Conservation (phyloP, 2,329 filamentous ascomycete genomes). For the Sphaerulina vaccinii region DNA sequence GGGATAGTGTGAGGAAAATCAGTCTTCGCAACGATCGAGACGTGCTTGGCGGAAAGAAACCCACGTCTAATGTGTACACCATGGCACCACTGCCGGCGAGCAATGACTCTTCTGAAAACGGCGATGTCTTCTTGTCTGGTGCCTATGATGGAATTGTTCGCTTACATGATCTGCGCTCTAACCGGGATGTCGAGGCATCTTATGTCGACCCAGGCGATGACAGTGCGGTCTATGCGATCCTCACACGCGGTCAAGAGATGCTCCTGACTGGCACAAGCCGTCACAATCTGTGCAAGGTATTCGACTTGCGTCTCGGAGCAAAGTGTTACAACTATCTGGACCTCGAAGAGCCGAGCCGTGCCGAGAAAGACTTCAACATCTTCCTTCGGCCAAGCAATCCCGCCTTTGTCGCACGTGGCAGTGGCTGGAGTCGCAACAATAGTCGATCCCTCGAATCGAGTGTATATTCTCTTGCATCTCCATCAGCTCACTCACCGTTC, state of each 20-base stretch:
- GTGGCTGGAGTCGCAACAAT: conserved; percentile 26
- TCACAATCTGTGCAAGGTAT: conserved; percentile 61
- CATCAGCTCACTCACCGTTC: conserved; percentile 45
- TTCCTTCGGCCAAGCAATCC: conserved; percentile 43
- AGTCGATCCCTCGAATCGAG: conserved; percentile 38
- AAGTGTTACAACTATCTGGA: conserved; percentile 37
- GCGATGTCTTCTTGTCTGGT: conserved; percentile 58
- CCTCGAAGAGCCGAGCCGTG: neutral
- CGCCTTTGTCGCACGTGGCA: conserved; percentile 24
- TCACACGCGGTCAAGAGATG: conserved; percentile 55
- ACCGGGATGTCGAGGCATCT: conserved; percentile 44
- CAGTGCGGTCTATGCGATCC: conserved; percentile 59
- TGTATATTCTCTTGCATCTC: conserved; percentile 50
- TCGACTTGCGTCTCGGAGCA: conserved; percentile 56
- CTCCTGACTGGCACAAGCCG: conserved; percentile 58
- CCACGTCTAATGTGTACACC: conserved; percentile 46
- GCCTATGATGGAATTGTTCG: conserved; percentile 59
- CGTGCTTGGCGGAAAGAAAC: conserved; percentile 29
- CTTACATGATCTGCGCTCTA: conserved; percentile 61
- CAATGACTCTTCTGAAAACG: conserved; percentile 32
- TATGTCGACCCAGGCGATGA: conserved; percentile 59
- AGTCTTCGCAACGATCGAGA: conserved; percentile 34
- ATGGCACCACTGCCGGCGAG: conserved; percentile 43
- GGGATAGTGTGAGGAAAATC: conserved; percentile 43
- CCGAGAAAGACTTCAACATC: conserved; percentile 43